These are phyloP conservation scores for Eucalyptus caleyi DNA, from an alignment of 345 rosid species.

Conservation along the genomic window DNA sequence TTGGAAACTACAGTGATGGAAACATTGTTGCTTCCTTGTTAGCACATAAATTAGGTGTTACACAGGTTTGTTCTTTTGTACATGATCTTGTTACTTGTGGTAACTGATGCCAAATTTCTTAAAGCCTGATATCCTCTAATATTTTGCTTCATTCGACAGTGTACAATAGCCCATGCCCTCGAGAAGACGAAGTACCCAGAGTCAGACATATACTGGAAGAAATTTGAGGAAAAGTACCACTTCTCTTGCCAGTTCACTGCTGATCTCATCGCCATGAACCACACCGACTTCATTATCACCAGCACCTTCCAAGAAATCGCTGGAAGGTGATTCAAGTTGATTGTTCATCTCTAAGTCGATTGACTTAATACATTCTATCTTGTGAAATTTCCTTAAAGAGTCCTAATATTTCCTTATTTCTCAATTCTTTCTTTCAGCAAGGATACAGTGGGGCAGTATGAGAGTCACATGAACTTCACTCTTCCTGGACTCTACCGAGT, in stretches of 20 bases:
- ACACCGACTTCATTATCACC: slow-evolving; percentile 95
- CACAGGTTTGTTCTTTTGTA: slow-evolving; percentile 45
- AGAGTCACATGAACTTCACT: slow-evolving; percentile 80
- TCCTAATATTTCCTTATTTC: background rate
- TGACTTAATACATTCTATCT: background rate
- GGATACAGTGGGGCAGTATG: slow-evolving; percentile 76
- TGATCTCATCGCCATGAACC: slow-evolving; percentile 91
- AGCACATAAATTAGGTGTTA: slow-evolving; percentile 83
- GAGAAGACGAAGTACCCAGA: slow-evolving; percentile 96
- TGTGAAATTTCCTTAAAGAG: background rate
- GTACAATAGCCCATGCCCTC: slow-evolving; percentile 94
- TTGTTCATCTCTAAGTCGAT: background rate
- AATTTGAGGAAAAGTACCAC: slow-evolving; percentile 84
- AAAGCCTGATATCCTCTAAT: background rate
- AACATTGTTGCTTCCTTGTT: slow-evolving; percentile 88
- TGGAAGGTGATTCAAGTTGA: slow-evolving; percentile 48
- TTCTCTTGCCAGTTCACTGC: slow-evolving; percentile 97
- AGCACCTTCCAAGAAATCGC: slow-evolving; percentile 98
- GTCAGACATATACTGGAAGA: slow-evolving; percentile 93
- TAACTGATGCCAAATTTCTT: background rate
- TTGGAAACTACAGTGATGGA: slow-evolving; percentile 95
- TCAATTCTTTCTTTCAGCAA: slow-evolving; percentile 26
- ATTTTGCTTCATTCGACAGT: slow-evolving; percentile 20
- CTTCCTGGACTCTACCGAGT: slow-evolving; percentile 73
- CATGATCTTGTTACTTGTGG: background rate